Base-by-base conservation (phyloP, 2,329 filamentous ascomycete genomes). In the Lomentospora prolificans region DNA sequence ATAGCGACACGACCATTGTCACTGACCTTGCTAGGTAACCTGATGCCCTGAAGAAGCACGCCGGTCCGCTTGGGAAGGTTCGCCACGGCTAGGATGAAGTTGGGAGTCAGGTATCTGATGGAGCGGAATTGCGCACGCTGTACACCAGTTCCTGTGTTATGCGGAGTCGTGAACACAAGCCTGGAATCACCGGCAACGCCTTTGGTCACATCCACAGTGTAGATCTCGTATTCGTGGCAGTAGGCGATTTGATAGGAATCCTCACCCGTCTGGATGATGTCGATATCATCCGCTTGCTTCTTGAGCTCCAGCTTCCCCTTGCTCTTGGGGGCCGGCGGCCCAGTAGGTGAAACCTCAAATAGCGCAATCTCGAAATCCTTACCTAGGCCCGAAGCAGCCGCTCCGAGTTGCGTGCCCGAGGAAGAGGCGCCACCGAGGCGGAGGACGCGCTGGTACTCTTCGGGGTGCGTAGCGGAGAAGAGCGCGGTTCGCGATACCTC, bases 331-430 rank as follows among this genome's bases (percentile, higher is more conserved):
- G 31, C 55, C 9, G 59, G 55, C 33, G 72, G 78, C 33, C 73
- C 80, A 1, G 74, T 71, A 1, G 75, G 72, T 19, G 76, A 75
- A 17, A 85, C 82, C 65, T 88, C 81, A 66, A 96, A 95, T 44
- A 96, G 71, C 25, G 89, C 85, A 58, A 96, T 80, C 70, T 96
- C 87, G 10, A 86, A 81, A 51, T 86, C 75, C 58, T 83, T 84
- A 19, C 88, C 84, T 60, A 95, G 75, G 27, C 88, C 89, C 1
- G 90, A 91, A 8, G 90, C 86, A 58, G 87, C 84, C 10, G 84
- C 90, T 58, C 87, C 90, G 39, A 96, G 75, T 58, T 89, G 80
- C 46, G 79, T 78, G 57, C 75, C 72, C 19, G 75, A 76, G 48
- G 75, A 69, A n/a, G 53, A 55, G 55, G 76, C 76, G 57, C 72